Base-by-base conservation (phyloP, 1,139 yeast genomes). In the Diutina neorugosa region DNA sequence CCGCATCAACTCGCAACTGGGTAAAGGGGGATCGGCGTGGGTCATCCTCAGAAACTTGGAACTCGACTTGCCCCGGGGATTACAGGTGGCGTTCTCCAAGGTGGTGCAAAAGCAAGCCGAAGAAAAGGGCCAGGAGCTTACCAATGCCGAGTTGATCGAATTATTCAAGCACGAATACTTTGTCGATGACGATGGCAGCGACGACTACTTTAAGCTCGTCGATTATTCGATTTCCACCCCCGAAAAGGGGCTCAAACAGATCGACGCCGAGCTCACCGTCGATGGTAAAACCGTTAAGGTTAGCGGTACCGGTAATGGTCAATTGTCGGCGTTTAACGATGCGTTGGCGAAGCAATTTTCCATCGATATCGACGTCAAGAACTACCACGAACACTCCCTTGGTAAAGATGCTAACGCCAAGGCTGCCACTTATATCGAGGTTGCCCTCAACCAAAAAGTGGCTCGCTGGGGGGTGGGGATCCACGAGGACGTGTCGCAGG, bases 301-400 rank as follows among this genome's bases (percentile, higher is more conserved):
- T 19, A 19, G 12, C 18, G 51, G 51, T 6, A 14, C 3, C 4
- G 51, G 51, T 21, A 49, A 49, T 37, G 51, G 51, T 14, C 51
- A 40, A 14, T 14, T 49, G 25, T 49, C 51, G 44, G 51, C 51
- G 19, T 49, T 49, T 16, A 40, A 37, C 27, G 51, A 37, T 16
- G 51, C 51, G 21, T 23, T 49, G 44, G 40, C 50, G 23, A 49
- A 40, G 44, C 31, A 20, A 4, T 37, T 49, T 5, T 21, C 21
- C n/a, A 7, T 40, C 23, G 21, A 40, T 14, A 23, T 49, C 21
- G 43, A 49, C 16, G 51, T 49, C 20, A 49, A 49, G 51, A 40
- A 49, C 43, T 49, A 49, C 51, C 51, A 49, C 43, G 51, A 49
- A 40, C 51, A 49, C 51, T 49, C 51, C 16, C 19, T 49, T 2